A percentile compares a stretch with the other conserved stretches of the same genome.
Evolutionary conservation across 2,329 filamentous ascomycete genomes (phyloP).

Genomic region (Pseudocercospora crystallina): DNA sequence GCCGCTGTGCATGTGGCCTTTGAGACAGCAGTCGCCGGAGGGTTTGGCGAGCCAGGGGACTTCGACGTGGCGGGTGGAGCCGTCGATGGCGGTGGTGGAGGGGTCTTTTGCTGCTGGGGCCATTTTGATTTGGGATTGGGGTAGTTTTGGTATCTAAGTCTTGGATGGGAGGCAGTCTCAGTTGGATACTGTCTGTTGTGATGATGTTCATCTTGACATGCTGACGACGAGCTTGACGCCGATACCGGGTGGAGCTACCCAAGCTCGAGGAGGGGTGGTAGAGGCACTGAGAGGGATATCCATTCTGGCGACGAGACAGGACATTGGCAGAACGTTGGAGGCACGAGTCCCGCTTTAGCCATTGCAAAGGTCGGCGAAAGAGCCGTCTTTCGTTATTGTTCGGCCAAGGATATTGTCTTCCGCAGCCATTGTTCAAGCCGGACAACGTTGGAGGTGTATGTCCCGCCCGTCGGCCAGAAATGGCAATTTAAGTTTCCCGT

Average conservation of each 20-base stretch:
- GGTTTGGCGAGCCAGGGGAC: slow-evolving; percentile 21
- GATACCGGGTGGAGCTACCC: background rate
- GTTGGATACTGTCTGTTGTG: too few species aligned
- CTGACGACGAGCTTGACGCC: too few species aligned
- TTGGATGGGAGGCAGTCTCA: background rate
- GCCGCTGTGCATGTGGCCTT: slow-evolving; percentile 24
- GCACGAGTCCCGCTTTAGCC: too few species aligned
- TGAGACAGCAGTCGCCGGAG: slow-evolving; percentile 23
- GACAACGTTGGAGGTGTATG: too few species aligned
- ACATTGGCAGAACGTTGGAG: too few species aligned
- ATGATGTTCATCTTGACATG: background rate
- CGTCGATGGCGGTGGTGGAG: background rate
- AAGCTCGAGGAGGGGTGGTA: background rate
- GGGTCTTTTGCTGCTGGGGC: slow-evolving; percentile 3
- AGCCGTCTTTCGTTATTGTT: too few species aligned
- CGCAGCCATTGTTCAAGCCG: too few species aligned
- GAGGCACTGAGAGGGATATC: background rate
- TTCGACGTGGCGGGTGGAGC: slow-evolving; percentile 14
- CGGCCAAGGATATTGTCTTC: too few species aligned
- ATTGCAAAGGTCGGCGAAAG: too few species aligned
- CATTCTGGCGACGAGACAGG: background rate
- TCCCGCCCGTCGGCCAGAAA: too few species aligned
- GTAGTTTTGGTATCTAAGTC: background rate
- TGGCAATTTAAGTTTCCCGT: too few species aligned
- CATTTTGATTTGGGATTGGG: background rate